phyloP scores from a whole-genome alignment of 345 rosid species.

The Boechera stricta region DNA sequence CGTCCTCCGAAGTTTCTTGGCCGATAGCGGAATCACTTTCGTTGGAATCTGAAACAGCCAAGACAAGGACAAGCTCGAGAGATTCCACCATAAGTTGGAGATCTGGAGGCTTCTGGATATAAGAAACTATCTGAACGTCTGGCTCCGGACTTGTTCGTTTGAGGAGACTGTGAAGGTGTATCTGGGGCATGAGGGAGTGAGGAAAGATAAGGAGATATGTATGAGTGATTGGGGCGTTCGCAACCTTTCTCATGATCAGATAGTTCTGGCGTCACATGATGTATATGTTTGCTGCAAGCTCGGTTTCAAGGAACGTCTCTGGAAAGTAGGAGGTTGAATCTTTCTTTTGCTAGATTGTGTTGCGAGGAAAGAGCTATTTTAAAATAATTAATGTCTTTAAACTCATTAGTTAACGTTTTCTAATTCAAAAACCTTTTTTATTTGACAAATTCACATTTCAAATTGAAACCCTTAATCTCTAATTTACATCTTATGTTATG shows the following conservation, averaged over 20 bases:
- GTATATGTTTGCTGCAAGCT: slow-evolving; percentile 18
- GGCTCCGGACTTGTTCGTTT: background rate
- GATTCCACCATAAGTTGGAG: background rate
- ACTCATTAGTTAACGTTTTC: too few species aligned
- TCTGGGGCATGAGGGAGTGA: slow-evolving; percentile 1
- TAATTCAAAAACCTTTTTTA: too few species aligned
- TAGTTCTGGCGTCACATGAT: background rate
- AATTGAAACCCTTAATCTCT: too few species aligned
- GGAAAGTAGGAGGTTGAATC: background rate
- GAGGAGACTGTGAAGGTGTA: background rate
- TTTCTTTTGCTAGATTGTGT: background rate
- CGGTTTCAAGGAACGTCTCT: background rate
- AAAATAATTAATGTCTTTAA: background rate
- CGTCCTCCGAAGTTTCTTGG: background rate
- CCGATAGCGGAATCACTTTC: background rate
- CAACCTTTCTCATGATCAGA: background rate
- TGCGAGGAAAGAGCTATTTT: background rate
- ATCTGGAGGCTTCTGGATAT: slow-evolving; percentile 12
- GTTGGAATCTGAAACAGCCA: background rate
- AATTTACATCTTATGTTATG: too few species aligned
- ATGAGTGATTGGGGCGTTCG: slow-evolving; percentile 16
- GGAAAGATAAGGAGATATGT: background rate
- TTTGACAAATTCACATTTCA: too few species aligned
- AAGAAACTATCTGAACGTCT: background rate
- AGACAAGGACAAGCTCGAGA: slow-evolving; percentile 9